Evolutionary conservation across 148 eudicot genomes (phyloP), one percentile per base, ranked within the genome.

Genomic region (Chenopodium berlandieri): DNA sequence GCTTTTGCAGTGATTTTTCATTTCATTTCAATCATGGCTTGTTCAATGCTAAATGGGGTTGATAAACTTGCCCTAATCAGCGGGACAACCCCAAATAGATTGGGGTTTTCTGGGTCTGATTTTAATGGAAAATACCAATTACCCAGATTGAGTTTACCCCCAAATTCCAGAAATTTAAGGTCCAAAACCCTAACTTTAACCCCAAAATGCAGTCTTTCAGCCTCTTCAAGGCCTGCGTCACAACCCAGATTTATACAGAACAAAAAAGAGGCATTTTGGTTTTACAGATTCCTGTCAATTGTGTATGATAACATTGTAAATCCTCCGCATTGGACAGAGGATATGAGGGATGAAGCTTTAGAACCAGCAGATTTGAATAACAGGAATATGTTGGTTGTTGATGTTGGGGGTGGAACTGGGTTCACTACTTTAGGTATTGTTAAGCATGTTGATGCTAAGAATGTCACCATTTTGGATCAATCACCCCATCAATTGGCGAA

Each of bases 381-480:
- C 77, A 87, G 87, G 87, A 82, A 86, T 63, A 72, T 93, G 90
- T 75, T 79, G 0, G 97, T 93, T 47, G 97, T 93, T 52, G 97
- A 95, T 88, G 98, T 95, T 56, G 97, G 98, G 68, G 98, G 98
- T 2, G 98, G 97, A 7, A 95, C 98, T 50, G 97, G 98, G 79
- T 95, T 95, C 75, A 87, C 93, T 12, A 93, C 98, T 20, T 75
- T 93, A 81, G 97, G 97, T 9, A 91, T 95, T 75, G 97, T 93
- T 13, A 88, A 95, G 81, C 85, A 87, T 83, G 97, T 93, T 52
- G 96, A 95, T 87, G 93, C 98, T 44, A 95, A 95, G 89, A 95
- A 95, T 86, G 95, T 95, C 12, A 95, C 98, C 0, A 92, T 93
- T 85, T 91, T 95, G 62, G 97, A 95, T 79, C 97, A 95, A 83